Base-by-base conservation (phyloP, 257 asterid genomes). In the Lithospermum erythrorhizon region DNA sequence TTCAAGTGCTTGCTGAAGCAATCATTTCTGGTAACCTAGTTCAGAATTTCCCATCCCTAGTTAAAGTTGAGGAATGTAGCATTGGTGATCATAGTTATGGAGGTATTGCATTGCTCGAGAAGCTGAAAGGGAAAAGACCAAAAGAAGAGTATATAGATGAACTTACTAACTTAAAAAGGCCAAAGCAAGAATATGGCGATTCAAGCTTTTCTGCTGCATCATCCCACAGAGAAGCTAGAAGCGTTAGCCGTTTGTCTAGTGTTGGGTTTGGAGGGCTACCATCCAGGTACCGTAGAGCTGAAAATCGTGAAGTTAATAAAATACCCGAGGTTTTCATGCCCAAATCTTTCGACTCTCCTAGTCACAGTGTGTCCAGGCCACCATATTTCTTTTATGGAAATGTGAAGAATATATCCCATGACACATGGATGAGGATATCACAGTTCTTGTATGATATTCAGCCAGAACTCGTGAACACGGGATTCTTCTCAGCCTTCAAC, bases 361-460 rank as follows among this genome's bases (percentile, higher is more conserved):
- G 69, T 51, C 62, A 70, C 37, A 68, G 68, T 68, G 85, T 67
- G 62, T 81, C 86, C 47, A 81, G 75, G 63, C 84, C 95, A 56
- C 98, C 98, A 18, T 91, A 91, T 73, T 83, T 91, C 61, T 75
- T 88, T 61, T 88, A 79, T 20, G 98, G 95, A 61, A 77, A 70
- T 53, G 79, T 76, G 53, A 75, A 78, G 3, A 66, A 57, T 55
- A 66, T 88, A 68, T 74, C 87, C 41, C 86, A 53, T 2, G 75
- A 47, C 35, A 73, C 94, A 20, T 91, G 98, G 98, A 83, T 55
- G 65, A 88, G 79, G 73, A 72, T 91, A 59, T 81, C 95, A 15
- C 88, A 91, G 70, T 84, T 78, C 61, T 23, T 91, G 76, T 82
- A 81, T 64, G 75, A 89, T 10, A 51, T 88, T 63, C 85, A 75